Conservation (phyloP, 345 rosid species). For the Cochlearia excelsa region DNA sequence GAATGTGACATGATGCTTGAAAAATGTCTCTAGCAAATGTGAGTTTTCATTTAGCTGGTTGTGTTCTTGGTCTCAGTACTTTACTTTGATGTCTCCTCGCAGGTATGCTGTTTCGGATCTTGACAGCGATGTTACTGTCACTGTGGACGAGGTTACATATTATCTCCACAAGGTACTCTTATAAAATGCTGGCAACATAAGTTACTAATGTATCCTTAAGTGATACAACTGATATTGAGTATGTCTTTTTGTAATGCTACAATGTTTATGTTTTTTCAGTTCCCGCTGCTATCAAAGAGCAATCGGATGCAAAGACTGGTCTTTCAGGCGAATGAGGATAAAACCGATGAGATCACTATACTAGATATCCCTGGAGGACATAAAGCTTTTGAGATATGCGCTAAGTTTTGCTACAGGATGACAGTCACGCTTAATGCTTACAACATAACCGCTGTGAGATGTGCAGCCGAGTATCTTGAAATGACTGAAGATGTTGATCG, state of each 20-base stretch:
- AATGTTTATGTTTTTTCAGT: conserved; percentile 47
- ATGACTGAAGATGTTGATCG: conserved; percentile 83
- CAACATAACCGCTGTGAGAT: conserved; percentile 79
- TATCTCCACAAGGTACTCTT: conserved; percentile 74
- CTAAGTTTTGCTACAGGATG: conserved; percentile 89
- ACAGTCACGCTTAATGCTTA: conserved; percentile 78
- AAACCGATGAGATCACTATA: conserved; percentile 52
- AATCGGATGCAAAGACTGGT: conserved; percentile 63
- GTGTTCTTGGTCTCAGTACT: conserved; percentile 16
- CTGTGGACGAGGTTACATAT: conserved; percentile 73
- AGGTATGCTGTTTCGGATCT: conserved; percentile 77
- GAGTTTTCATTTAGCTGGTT: too few species aligned
- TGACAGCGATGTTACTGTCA: conserved; percentile 64
- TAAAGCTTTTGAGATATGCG: conserved; percentile 88
- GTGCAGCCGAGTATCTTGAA: conserved; percentile 92
- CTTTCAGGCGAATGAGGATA: conserved; percentile 48
- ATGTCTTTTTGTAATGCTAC: background rate
- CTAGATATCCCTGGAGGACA: conserved; percentile 82
- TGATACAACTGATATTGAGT: background rate
- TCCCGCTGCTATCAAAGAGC: conserved; percentile 90
- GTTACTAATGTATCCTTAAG: conserved; percentile 1
- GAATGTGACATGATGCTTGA: background rate
- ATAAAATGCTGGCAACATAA: background rate
- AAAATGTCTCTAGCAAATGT: too few species aligned
- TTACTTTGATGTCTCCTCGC: conserved; percentile 25